These are phyloP conservation scores for Litsea cubeba DNA, from an alignment of 164 flowering plant species.

Conservation along the genomic window DNA sequence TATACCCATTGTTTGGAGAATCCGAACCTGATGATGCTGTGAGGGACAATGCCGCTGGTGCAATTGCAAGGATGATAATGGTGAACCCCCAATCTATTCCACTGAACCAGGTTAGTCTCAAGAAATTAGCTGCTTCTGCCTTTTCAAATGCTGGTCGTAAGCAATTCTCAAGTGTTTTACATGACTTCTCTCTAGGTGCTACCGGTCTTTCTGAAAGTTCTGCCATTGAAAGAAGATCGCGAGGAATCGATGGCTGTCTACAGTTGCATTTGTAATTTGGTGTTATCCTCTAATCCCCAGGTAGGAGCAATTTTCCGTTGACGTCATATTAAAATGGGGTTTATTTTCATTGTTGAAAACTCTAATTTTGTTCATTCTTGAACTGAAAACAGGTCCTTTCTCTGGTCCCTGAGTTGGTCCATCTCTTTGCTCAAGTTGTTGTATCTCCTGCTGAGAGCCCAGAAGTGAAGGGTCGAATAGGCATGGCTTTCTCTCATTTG, in stretches of 20 bases:
- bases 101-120: conserved; percentile 61
- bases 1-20: conserved; percentile 88
- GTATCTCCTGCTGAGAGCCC: conserved; percentile 67
- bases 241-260: conserved; percentile 92
- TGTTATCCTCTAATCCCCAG: conserved; percentile 79
- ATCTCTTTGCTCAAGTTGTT: conserved; percentile 75
- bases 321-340: neutral
- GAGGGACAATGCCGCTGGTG: conserved; percentile 98
- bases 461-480: conserved; percentile 75
- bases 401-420: conserved; percentile 75
- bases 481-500: conserved; percentile 77
- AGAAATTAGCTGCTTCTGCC: neutral
- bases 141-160: neutral
- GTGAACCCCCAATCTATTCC: conserved; percentile 83
- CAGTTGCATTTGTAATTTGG: conserved; percentile 72
- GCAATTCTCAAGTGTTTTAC: neutral
- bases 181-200: conserved; percentile 50
- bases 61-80: conserved; percentile 96
- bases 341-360: neutral
- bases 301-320: conserved; percentile 26
- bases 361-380: conserved; percentile 2
- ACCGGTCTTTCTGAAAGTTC: conserved; percentile 77
- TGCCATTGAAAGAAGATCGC: conserved; percentile 88
- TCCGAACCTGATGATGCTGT: conserved; percentile 94
- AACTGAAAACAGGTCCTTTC: conserved; percentile 52